Conservation (phyloP, 768 basidiomycete genomes). For the Filobasidium floriforme region DNA sequence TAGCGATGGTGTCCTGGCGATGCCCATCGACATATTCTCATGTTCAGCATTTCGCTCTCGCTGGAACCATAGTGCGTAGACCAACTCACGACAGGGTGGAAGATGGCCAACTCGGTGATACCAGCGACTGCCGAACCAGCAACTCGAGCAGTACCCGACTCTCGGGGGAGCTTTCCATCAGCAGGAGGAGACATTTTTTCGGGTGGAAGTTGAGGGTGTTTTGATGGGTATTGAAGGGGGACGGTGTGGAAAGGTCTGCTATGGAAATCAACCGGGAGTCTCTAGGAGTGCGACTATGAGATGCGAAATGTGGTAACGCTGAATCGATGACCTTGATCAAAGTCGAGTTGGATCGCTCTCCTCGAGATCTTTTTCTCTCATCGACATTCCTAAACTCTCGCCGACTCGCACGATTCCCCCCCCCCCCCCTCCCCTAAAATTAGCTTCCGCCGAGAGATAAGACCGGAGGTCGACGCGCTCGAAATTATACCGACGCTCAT, state of each 20-base stretch:
- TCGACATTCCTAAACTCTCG: no score
- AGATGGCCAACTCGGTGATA: slow-evolving; percentile 86
- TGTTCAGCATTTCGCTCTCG: neutral
- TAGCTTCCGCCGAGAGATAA: neutral
- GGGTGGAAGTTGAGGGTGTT: neutral
- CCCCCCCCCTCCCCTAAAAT: no score
- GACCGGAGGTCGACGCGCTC: neutral
- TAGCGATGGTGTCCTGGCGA: slow-evolving; percentile 78
- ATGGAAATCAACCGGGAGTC: no score
- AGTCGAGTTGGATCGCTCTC: no score
- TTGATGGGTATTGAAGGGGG: neutral
- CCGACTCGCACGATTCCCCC: no score
- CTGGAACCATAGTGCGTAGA: neutral
- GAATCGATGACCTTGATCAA: no score
- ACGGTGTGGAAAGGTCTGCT: neutral
- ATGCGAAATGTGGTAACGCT: no score
- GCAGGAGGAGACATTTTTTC: slow-evolving; percentile 40
- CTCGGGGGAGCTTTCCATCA: slow-evolving; percentile 44
- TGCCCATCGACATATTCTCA: neutral
- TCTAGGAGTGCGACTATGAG: no score
- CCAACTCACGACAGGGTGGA: slow-evolving; percentile 60
- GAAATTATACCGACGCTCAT: neutral
- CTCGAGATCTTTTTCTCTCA: no score
- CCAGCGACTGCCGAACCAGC: slow-evolving; percentile 89
- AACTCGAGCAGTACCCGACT: slow-evolving; percentile 81